These are phyloP conservation scores for Verbena officinalis DNA, from an alignment of 257 asterid genomes.

Conservation along the genomic window DNA sequence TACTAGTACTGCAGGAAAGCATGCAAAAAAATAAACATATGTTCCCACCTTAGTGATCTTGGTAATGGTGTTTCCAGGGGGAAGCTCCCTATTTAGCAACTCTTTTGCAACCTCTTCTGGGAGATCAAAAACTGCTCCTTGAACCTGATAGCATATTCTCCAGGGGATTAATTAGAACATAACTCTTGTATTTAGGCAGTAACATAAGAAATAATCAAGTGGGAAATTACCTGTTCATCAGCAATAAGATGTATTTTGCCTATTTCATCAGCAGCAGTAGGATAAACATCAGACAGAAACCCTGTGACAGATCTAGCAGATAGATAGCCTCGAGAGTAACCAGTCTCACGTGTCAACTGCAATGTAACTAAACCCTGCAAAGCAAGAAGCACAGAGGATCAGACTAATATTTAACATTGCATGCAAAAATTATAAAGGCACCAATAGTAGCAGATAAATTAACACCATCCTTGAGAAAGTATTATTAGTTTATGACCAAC, in stretches of 20 bases:
- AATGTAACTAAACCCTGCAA: slow-evolving; percentile 82
- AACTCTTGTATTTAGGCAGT: slow-evolving; percentile 3
- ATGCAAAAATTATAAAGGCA: background rate
- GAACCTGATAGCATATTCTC: slow-evolving; percentile 48
- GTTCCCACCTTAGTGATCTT: slow-evolving; percentile 67
- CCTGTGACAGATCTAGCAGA: slow-evolving; percentile 90
- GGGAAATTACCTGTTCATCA: slow-evolving; percentile 56
- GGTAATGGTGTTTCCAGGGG: slow-evolving; percentile 85
- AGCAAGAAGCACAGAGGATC: slow-evolving; percentile 9
- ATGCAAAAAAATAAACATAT: background rate
- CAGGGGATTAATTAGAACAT: slow-evolving; percentile 16
- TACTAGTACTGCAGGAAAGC: background rate
- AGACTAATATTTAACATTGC: background rate
- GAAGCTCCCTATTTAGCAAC: slow-evolving; percentile 68
- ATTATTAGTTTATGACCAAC: background rate
- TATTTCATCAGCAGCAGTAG: slow-evolving; percentile 92
- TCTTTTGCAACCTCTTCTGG: slow-evolving; percentile 94
- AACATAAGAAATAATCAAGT: slow-evolving; percentile 1
- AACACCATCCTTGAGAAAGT: background rate
- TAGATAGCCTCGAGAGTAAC: slow-evolving; percentile 62
- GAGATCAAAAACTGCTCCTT: slow-evolving; percentile 95
- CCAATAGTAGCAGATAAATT: background rate
- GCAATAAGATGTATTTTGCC: slow-evolving; percentile 81
- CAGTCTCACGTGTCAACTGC: slow-evolving; percentile 73
- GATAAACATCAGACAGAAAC: slow-evolving; percentile 79